Percentiles rank a stretch among this genome's conserved stretches.
Evolutionary conservation across 2,329 filamentous ascomycete species (phyloP).

Genomic region (Curvularia verruculosa): DNA sequence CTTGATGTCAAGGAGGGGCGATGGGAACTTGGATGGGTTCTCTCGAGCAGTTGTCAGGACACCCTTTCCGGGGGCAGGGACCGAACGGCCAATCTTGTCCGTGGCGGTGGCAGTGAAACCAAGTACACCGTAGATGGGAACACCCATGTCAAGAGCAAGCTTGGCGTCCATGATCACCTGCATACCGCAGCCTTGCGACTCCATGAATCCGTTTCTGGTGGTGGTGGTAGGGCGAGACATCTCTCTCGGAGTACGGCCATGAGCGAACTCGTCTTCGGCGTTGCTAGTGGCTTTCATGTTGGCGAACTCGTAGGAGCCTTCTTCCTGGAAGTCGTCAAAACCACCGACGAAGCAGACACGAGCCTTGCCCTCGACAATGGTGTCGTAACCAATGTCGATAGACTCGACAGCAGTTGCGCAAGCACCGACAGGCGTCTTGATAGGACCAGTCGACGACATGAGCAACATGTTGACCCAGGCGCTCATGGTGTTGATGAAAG

Average conservation of each 20-base stretch:
- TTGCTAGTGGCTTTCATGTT: slow-evolving; percentile 99
- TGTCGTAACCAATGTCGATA: slow-evolving; percentile 96
- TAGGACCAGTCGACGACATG: slow-evolving; percentile 93
- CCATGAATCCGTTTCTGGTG: slow-evolving; percentile 98
- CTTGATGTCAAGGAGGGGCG: slow-evolving; percentile 94
- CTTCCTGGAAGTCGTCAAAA: slow-evolving; percentile 98
- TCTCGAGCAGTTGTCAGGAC: slow-evolving; percentile 95
- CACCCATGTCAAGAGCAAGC: slow-evolving; percentile 96
- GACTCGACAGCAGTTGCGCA: slow-evolving; percentile 98
- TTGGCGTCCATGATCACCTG: slow-evolving; percentile 98
- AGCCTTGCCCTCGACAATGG: slow-evolving; percentile 97
- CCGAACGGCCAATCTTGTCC: slow-evolving; percentile 98
- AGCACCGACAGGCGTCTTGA: slow-evolving; percentile 97
- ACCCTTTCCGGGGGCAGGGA: slow-evolving; percentile 95
- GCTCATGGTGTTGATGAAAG: slow-evolving; percentile 99
- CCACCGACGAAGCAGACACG: slow-evolving; percentile 97
- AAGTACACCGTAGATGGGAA: slow-evolving; percentile 94
- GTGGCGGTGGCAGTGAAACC: slow-evolving; percentile 94
- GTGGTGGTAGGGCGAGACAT: slow-evolving; percentile 99
- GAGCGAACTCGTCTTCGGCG: slow-evolving; percentile 92
- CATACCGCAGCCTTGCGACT: slow-evolving; percentile 97
- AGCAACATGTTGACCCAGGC: slow-evolving; percentile 99
- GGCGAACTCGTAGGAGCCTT: slow-evolving; percentile 98
- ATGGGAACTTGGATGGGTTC: slow-evolving; percentile 88
- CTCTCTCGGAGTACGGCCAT: slow-evolving; percentile 92